Conservation (phyloP, 2,329 filamentous ascomycete species). For the Phaeosphaeria sp. region DNA sequence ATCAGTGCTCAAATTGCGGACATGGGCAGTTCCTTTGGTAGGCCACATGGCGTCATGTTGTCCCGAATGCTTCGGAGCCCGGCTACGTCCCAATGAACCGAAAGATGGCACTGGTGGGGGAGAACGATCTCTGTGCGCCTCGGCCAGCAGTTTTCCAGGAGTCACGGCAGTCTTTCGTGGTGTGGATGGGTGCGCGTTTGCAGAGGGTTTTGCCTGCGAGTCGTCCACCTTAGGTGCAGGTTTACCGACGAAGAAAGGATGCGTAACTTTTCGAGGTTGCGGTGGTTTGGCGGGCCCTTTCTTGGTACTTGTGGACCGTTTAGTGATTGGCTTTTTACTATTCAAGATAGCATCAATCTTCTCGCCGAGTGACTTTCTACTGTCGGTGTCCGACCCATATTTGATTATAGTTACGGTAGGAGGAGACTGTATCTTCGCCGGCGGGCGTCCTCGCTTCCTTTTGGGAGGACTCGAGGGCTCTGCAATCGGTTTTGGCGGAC, state of each 20-base stretch:
- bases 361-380: slow-evolving; percentile 59
- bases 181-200: slow-evolving; percentile 14
- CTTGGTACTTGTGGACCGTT: slow-evolving; percentile 23
- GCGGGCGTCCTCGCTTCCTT: slow-evolving; percentile 28
- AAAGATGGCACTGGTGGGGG: slow-evolving; percentile 23
- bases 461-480: slow-evolving; percentile 55
- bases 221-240: slow-evolving; percentile 34
- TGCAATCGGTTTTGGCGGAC: slow-evolving; percentile 35
- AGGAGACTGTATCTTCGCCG: slow-evolving; percentile 32
- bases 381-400: slow-evolving; percentile 62
- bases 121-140: slow-evolving; percentile 32
- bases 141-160: slow-evolving; percentile 54
- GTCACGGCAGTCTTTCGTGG: slow-evolving; percentile 51
- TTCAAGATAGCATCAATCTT: slow-evolving; percentile 69
- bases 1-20: slow-evolving; percentile 31
- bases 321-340: slow-evolving; percentile 33
- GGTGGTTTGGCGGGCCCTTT: slow-evolving; percentile 35
- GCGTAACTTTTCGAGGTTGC: slow-evolving; percentile 57
- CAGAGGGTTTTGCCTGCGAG: slow-evolving; percentile 15
- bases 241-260: slow-evolving; percentile 75
- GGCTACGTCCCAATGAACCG: slow-evolving; percentile 24
- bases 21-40: slow-evolving; percentile 61
- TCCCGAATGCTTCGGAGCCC: slow-evolving; percentile 67
- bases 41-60: slow-evolving; percentile 75
- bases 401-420: slow-evolving; percentile 60